Conservation (phyloP, 2,329 filamentous ascomycete genomes). For the Claviceps sp. region DNA sequence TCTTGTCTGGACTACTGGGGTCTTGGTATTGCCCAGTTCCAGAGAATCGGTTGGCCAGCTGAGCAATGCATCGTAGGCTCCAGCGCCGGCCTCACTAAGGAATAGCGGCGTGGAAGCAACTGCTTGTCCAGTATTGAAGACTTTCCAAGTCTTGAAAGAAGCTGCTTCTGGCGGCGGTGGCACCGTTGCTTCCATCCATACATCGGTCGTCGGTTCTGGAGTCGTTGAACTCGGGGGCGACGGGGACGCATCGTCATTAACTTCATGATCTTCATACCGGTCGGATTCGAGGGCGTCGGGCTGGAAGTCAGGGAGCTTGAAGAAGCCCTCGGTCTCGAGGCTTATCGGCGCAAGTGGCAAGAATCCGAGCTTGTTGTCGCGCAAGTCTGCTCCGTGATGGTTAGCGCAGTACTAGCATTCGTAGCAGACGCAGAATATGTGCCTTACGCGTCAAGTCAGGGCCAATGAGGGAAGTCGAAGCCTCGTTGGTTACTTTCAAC, state of each 20-base stretch:
- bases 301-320: constrained; percentile 11
- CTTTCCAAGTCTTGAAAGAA: constrained; percentile 55
- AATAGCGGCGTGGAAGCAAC: constrained; percentile 33
- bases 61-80: constrained; percentile 52
- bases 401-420: neutral
- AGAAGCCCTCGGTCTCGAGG: constrained; percentile 18
- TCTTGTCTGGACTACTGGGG: constrained; percentile 32
- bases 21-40: constrained; percentile 22
- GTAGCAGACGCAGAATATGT: neutral
- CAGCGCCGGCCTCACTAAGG: constrained; percentile 54
- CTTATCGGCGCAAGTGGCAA: constrained; percentile 10
- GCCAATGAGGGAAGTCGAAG: constrained; percentile 28
- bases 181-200: constrained; percentile 34
- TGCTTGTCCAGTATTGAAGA: constrained; percentile 36
- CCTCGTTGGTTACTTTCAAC: constrained; percentile 18
- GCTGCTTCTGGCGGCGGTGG: constrained; percentile 15
- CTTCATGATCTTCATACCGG: neutral
- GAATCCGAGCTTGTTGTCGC: constrained; percentile 2
- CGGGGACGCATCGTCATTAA: neutral
- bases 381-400: neutral
- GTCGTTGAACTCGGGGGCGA: constrained; percentile 4
- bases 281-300: neutral
- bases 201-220: constrained; percentile 10
- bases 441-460: constrained; percentile 21
- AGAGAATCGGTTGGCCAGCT: constrained; percentile 26